Evolutionary conservation across 495 filamentous ascomycete genomes (phyloP).

Genomic region (Hypoxylon crocopeplum): DNA sequence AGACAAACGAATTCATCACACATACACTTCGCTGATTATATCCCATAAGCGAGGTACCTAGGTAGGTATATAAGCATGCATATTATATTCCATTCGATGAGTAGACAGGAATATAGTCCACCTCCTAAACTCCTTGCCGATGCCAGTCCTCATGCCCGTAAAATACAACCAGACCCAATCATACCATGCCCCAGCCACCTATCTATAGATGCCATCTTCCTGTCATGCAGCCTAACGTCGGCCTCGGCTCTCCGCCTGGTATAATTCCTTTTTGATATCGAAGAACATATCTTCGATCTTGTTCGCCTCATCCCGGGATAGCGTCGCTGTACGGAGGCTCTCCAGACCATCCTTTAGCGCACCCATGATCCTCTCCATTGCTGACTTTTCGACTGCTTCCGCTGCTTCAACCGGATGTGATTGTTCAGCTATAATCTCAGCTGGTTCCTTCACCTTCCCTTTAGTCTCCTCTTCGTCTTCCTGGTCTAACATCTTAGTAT

Average conservation of each 20-base stretch:
- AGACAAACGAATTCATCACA: too few relatives aligned
- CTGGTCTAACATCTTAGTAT: constrained; percentile 8
- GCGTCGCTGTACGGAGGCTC: constrained; percentile 55
- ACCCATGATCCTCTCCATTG: constrained; percentile 51
- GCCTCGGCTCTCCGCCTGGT: constrained; percentile 64
- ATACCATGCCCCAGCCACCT: constrained; percentile 10
- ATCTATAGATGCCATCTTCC: not conserved
- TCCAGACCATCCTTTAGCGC: constrained; percentile 59
- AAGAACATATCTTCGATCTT: constrained; percentile 72
- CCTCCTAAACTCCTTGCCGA: constrained; percentile 20
- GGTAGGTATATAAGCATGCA: not conserved
- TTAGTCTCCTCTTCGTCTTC: not conserved
- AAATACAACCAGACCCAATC: not conserved
- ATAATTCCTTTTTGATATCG: constrained; percentile 68
- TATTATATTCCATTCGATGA: constrained; percentile 11
- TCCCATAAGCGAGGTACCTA: not conserved
- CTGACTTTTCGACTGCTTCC: constrained; percentile 4
- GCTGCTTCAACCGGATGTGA: constrained; percentile 7
- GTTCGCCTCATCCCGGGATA: constrained; percentile 60
- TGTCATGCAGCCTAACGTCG: constrained; percentile 15
- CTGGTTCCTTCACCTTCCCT: not conserved
- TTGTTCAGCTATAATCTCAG: constrained; percentile 7
- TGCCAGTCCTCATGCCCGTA: constrained; percentile 17
- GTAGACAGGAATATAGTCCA: not conserved
- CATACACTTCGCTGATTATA: too few relatives aligned